Percentiles rank a stretch among this genome's conserved stretches.
These are phyloP conservation scores for Trichophyton schoenleinii DNA, from an alignment of 2,329 filamentous ascomycete species.

Conservation along the genomic window DNA sequence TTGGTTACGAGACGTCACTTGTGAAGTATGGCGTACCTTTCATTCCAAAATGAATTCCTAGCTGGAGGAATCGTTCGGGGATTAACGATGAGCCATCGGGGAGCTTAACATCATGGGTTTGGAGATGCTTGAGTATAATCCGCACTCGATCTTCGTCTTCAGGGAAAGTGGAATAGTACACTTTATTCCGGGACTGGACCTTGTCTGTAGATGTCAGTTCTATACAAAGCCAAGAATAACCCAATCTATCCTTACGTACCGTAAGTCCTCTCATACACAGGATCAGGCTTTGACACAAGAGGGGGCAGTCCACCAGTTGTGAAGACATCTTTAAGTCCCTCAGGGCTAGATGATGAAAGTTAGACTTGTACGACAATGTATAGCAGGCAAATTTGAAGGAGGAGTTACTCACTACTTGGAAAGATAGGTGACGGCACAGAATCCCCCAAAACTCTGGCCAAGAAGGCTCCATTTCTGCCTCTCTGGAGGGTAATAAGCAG, in stretches of 20 bases:
- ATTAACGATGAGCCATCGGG: slow-evolving; percentile 64
- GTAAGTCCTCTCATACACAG: slow-evolving; percentile 64
- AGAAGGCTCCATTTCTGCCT: slow-evolving; percentile 73
- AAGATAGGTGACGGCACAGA: slow-evolving; percentile 71
- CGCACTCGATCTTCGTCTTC: slow-evolving; percentile 61
- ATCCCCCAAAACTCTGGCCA: slow-evolving; percentile 87
- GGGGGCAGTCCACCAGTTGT: slow-evolving; percentile 74
- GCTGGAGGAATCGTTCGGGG: slow-evolving; percentile 58
- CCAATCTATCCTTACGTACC: slow-evolving; percentile 20
- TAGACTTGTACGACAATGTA: neutral
- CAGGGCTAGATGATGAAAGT: slow-evolving; percentile 38
- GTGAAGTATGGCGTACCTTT: slow-evolving; percentile 42
- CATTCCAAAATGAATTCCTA: slow-evolving; percentile 66
- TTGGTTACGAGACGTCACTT: neutral
- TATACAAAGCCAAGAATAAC: slow-evolving; percentile 1
- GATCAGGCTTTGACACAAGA: slow-evolving; percentile 55
- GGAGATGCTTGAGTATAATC: slow-evolving; percentile 53
- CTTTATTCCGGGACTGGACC: slow-evolving; percentile 57
- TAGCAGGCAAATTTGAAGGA: neutral
- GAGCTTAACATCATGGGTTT: slow-evolving; percentile 48
- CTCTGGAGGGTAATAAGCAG: slow-evolving; percentile 52
- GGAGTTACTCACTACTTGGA: slow-evolving; percentile 48
- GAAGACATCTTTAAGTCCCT: slow-evolving; percentile 70
- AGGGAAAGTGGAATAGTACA: slow-evolving; percentile 75
- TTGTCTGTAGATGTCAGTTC: slow-evolving; percentile 34